phyloP scores from a whole-genome alignment of 192 early-diverging fungal genomes.

The Coemansia sp. region DNA sequence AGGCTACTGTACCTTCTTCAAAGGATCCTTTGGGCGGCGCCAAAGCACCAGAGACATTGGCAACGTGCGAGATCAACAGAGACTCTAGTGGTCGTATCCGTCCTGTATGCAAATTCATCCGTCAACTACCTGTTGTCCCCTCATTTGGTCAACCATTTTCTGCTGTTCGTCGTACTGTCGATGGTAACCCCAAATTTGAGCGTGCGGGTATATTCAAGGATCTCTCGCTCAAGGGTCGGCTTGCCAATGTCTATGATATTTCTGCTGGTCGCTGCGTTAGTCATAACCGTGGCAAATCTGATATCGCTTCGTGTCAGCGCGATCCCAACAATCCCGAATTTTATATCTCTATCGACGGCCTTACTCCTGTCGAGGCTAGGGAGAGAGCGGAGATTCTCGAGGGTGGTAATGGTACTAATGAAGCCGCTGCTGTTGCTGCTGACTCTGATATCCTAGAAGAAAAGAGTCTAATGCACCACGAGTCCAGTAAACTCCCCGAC shows the following conservation, averaged over 20 bases:
- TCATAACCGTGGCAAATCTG: constrained; percentile 26
- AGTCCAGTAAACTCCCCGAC: constrained; percentile 29
- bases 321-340: constrained; percentile 52
- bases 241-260: constrained; percentile 38
- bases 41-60: constrained; percentile 45
- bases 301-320: constrained; percentile 45
- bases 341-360: constrained; percentile 37
- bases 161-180: constrained; percentile 34
- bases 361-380: constrained; percentile 4
- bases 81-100: constrained; percentile 34
- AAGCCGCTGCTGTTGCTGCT: neutral
- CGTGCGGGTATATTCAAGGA: constrained; percentile 45
- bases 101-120: constrained; percentile 47
- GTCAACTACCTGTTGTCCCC: constrained; percentile 46
- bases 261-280: constrained; percentile 39
- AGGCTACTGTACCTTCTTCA: neutral
- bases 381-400: constrained; percentile 10
- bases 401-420: neutral
- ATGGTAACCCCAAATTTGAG: constrained; percentile 36
- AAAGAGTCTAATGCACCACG: constrained; percentile 24
- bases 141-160: constrained; percentile 44
- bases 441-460: constrained; percentile 24
- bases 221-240: constrained; percentile 30
- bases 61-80: constrained; percentile 48
- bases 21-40: constrained; percentile 31